These are phyloP conservation scores for Aspergillus panamensis DNA, from an alignment of 495 filamentous ascomycete species.

Conservation along the genomic window DNA sequence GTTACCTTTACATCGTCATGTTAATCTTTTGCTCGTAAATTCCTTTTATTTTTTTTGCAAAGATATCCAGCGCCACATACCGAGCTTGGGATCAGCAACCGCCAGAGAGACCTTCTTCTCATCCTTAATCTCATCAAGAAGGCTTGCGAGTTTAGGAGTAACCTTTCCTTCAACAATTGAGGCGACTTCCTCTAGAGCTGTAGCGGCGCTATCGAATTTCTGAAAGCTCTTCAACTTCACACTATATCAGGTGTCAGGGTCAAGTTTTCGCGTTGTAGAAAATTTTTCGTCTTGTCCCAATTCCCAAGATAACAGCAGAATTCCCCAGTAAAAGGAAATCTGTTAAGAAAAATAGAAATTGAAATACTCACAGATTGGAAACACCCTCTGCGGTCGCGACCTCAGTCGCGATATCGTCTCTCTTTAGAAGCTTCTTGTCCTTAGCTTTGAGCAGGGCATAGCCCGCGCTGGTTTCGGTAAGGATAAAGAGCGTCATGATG, in stretches of 20 bases:
- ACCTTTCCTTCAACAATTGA: conserved; percentile 91
- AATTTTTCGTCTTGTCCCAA: conserved; percentile 19
- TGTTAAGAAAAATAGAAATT: conserved; percentile 2
- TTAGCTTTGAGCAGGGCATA: conserved; percentile 97
- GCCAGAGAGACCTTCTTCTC: conserved; percentile 96
- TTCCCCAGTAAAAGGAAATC: neutral
- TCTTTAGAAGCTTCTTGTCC: conserved; percentile 95
- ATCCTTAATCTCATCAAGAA: conserved; percentile 89
- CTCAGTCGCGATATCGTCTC: conserved; percentile 69
- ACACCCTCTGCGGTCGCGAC: conserved; percentile 78
- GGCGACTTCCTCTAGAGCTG: conserved; percentile 82
- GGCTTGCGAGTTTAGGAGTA: conserved; percentile 76
- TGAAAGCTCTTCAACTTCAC: conserved; percentile 93
- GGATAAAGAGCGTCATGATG: conserved; percentile 74
- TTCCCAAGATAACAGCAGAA: neutral
- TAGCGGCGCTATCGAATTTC: conserved; percentile 90
- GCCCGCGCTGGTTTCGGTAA: conserved; percentile 91
- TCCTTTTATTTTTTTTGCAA: neutral
- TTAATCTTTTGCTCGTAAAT: conserved; percentile 6
- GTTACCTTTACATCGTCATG: conserved; percentile 48
- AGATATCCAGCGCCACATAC: conserved; percentile 38
- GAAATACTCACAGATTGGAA: conserved; percentile 67
- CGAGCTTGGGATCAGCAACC: conserved; percentile 92
- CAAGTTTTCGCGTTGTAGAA: conserved; percentile 14
- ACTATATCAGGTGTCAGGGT: conserved; percentile 47